phyloP scores from a whole-genome alignment of 1,139 yeast species.

The Protomyces inouyei region DNA sequence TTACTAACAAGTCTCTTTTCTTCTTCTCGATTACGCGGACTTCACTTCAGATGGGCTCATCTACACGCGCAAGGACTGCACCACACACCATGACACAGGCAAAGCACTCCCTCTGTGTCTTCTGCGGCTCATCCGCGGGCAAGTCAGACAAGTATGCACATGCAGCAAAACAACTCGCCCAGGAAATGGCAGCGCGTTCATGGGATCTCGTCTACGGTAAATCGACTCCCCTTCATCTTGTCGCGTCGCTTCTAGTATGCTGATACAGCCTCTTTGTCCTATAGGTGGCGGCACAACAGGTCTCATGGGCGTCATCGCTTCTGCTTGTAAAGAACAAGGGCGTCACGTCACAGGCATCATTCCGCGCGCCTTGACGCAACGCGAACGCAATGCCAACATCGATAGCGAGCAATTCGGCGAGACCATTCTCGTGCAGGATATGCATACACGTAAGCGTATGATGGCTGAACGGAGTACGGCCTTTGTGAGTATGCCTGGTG shows the following conservation, averaged over 20 bases:
- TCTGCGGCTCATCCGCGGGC: slow-evolving; percentile 27
- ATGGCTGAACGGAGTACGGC: slow-evolving; percentile 89
- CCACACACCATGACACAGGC: background rate
- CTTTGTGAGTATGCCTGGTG: slow-evolving; percentile 87
- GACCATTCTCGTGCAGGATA: slow-evolving; percentile 76
- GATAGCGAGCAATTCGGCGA: slow-evolving; percentile 70
- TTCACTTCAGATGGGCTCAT: background rate
- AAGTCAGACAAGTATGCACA: slow-evolving; percentile 16
- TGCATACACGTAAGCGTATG: slow-evolving; percentile 82
- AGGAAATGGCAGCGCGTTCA: slow-evolving; percentile 6
- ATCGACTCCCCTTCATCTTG: background rate
- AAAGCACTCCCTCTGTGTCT: slow-evolving; percentile 9
- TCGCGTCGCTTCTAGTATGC: background rate
- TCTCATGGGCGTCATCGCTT: slow-evolving; percentile 81
- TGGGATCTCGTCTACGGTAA: slow-evolving; percentile 60
- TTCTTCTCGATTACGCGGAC: no score
- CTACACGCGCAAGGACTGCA: background rate
- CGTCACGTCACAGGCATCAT: slow-evolving; percentile 69
- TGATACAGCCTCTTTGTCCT: background rate
- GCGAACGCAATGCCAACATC: slow-evolving; percentile 54
- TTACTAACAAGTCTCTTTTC: no score
- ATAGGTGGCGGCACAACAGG: slow-evolving; percentile 64
- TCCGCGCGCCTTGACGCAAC: slow-evolving; percentile 71
- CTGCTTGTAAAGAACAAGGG: slow-evolving; percentile 66
- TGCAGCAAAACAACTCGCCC: slow-evolving; percentile 16